Evolutionary conservation across 2,329 filamentous ascomycete species (phyloP), one percentile per base, ranked within the genome.

Genomic region (Alternaria dauci): DNA sequence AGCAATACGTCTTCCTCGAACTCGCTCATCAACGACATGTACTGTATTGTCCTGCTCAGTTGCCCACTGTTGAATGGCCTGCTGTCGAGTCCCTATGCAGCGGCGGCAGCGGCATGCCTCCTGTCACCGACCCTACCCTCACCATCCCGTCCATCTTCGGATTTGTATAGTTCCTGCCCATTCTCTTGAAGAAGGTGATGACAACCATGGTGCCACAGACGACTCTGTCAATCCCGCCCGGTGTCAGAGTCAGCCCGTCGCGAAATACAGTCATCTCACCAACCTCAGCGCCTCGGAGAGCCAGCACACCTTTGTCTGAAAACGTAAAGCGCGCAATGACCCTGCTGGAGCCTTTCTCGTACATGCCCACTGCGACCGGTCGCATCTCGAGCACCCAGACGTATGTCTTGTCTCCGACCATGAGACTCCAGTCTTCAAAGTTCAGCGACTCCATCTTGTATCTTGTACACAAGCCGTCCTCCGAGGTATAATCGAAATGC

Each of bases 251-350:
- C 41, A 76, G 46, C 6, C 58, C 51, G 55, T 76, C 70, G 9
- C 65, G 64, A 52, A 70, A 76, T 3, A 77, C 53, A 4, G 55
- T 62, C 58, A 76, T 51, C 46, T 74, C 65, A 23, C 74, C 74
- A 12, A 71, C 70, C 38, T 73, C 72, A 7, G 68, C 72, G 6
- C 74, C 74, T 28, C 67, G 66, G 28, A 62, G 60, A 14, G 75
- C 75, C 52, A 62, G 12, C 16, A 69, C 70, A 18, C 75, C 75
- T 8, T 61, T 55, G 6, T 58, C 56, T 5, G 74, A 75, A 48
- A 72, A 76, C 3, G 67, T 72, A 54, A 78, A 77, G 28, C 73
- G 69, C 18, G 75, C 75, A 61, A 76, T 68, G 36, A 70, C 62
- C 5, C 66, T n/a, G 38, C 16, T 54, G 14, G 65, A 65, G 16